Conservation (phyloP, 768 basidiomycete species). For the Cystobasidium ongulense region DNA sequence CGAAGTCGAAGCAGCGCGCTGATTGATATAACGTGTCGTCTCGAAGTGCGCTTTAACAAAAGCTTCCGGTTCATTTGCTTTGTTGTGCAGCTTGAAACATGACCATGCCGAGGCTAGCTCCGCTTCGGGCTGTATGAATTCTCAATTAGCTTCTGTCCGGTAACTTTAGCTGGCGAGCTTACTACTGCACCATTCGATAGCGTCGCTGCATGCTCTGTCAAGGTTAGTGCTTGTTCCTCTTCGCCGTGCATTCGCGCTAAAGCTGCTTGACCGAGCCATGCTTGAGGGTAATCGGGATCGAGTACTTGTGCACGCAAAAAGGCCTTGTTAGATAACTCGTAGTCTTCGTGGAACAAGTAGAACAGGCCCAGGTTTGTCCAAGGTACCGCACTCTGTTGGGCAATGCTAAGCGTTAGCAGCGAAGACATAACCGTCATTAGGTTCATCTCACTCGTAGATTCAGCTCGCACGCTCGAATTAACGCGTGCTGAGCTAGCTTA, state of each 20-base stretch:
- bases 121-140: slow-evolving; percentile 60
- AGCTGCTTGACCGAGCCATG: slow-evolving; percentile 76
- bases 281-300: slow-evolving; percentile 76
- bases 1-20: slow-evolving; percentile 60
- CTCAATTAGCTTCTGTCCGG: slow-evolving; percentile 55
- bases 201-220: slow-evolving; percentile 48
- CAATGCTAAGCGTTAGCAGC: too few relatives aligned
- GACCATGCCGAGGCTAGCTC: slow-evolving; percentile 66
- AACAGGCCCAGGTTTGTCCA: slow-evolving; percentile 87
- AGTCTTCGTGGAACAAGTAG: slow-evolving; percentile 69
- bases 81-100: slow-evolving; percentile 49
- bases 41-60: slow-evolving; percentile 63
- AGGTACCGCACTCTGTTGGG: slow-evolving; percentile 56
- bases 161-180: slow-evolving; percentile 37
- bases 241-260: slow-evolving; percentile 46
- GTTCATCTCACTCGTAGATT: slow-evolving; percentile 68
- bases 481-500: slow-evolving; percentile 79
- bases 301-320: slow-evolving; percentile 79
- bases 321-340: slow-evolving; percentile 73
- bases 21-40: slow-evolving; percentile 66
- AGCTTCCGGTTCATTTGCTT: slow-evolving; percentile 36
- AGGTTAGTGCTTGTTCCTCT: slow-evolving; percentile 55
- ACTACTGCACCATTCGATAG: slow-evolving; percentile 46
- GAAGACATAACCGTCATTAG: too few relatives aligned
- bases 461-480: slow-evolving; percentile 75